Evolutionary conservation across 2,329 filamentous ascomycete genomes (phyloP), one percentile per base, ranked within the genome.

Genomic region (Exophiala aquamarina): DNA sequence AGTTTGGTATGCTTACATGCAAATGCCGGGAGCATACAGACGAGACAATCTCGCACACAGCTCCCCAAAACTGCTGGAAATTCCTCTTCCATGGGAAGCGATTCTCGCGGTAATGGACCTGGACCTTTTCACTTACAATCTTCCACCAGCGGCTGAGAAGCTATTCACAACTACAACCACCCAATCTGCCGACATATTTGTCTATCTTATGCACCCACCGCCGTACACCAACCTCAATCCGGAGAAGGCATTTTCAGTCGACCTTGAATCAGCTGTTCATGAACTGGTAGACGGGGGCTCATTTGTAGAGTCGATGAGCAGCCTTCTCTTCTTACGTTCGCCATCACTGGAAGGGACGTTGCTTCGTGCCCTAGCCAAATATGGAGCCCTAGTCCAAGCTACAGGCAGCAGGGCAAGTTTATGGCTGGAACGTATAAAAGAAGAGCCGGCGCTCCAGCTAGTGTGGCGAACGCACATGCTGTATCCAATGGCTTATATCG

Each of bases 1-100:
- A 15, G 42, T 56, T 32, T 56, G 54, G 54, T 56, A 56, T 38
- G 38, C 50, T 19, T 48, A 39, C 47, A 56, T 56, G 50, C 47
- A 44, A 17, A 20, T 52, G 17, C 26, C 28, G 8, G 33, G 37
- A 6, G 28, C 35, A 20, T 56, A 56, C 28, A 23, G 19, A 9
- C 15, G 26, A 15, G 48, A 34, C 18, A 41, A 29, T 31, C 10
- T 20, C n/a, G 36, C 20, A 8, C 49, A 35, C 18, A 15, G 31
- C 14, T 19, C 36, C 3, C 42, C 49, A 14, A 45, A 41, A 23
- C 44, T 56, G 3, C 7, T 37, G 14, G 37, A 49, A 13, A 33
- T 56, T 21, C 39, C 37, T 6, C 41, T 56, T 11, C 54, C 54
- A 3, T 56, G 54, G 54, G 33, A 39, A 14, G 54, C 51, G 26